phyloP scores from a whole-genome alignment of 306 rosid species.

The Abrus precatorius region DNA sequence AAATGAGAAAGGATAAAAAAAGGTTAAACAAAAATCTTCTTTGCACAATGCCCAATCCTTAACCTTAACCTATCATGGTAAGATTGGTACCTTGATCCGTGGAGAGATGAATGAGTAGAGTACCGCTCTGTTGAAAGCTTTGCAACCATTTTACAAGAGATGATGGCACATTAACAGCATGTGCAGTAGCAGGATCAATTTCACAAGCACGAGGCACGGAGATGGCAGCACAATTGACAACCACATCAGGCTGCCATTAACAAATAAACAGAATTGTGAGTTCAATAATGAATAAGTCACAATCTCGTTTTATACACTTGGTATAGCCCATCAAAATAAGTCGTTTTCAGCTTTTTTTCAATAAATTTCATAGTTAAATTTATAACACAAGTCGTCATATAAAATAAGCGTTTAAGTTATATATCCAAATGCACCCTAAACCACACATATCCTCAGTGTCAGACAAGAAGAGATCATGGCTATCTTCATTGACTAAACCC shows the following conservation, averaged over 20 bases:
- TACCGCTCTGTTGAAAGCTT: slow-evolving; percentile 60
- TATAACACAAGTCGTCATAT: too few relatives aligned
- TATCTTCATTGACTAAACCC: not conserved
- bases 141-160: slow-evolving; percentile 80
- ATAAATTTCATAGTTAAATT: too few relatives aligned
- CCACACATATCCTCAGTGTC: not conserved
- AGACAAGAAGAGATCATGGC: not conserved
- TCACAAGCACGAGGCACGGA: slow-evolving; percentile 93
- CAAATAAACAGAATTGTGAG: slow-evolving; percentile 52
- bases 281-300: slow-evolving; percentile 3
- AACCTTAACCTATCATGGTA: slow-evolving; percentile 19
- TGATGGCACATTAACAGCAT: slow-evolving; percentile 84
- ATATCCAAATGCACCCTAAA: too few relatives aligned
- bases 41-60: not conserved
- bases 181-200: slow-evolving; percentile 74
- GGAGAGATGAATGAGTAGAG: slow-evolving; percentile 82
- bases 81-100: slow-evolving; percentile 84
- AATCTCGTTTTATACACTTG: slow-evolving; percentile 3
- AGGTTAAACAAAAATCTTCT: not conserved
- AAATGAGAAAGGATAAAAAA: not conserved
- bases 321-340: not conserved
- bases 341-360: too few relatives aligned
- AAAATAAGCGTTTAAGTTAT: too few relatives aligned
- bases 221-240: slow-evolving; percentile 90
- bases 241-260: slow-evolving; percentile 81